Conservation (phyloP, 805 yeast species). For the Candida incommunis region DNA sequence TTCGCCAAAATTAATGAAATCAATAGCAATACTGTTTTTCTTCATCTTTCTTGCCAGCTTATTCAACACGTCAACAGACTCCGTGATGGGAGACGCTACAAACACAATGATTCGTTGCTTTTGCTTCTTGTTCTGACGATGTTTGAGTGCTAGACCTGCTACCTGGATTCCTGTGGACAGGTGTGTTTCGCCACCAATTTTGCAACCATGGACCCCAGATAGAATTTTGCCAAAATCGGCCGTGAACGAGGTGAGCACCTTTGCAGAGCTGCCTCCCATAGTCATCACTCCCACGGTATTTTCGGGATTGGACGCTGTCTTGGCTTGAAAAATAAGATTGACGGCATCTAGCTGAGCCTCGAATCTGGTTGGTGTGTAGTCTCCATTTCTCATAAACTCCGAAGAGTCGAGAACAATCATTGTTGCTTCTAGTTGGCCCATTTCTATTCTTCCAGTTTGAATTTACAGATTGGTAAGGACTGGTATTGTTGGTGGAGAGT, state of each 20-base stretch:
- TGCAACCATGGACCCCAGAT: slow-evolving; percentile 66
- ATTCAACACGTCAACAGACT: slow-evolving; percentile 55
- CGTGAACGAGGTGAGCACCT: slow-evolving; percentile 80
- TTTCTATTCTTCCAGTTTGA: slow-evolving; percentile 21
- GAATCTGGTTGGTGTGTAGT: slow-evolving; percentile 73
- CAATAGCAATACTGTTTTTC: slow-evolving; percentile 83
- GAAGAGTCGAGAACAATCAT: slow-evolving; percentile 93
- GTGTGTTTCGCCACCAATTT: slow-evolving; percentile 53
- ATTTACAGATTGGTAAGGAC: too few species aligned
- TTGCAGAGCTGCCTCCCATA: slow-evolving; percentile 74
- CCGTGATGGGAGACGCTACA: slow-evolving; percentile 74
- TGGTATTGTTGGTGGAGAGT: too few species aligned
- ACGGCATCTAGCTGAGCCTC: slow-evolving; percentile 89
- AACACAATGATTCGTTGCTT: slow-evolving; percentile 81
- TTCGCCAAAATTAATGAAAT: slow-evolving; percentile 86
- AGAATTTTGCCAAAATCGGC: slow-evolving; percentile 75
- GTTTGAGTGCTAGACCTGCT: slow-evolving; percentile 86
- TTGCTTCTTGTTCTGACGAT: slow-evolving; percentile 88
- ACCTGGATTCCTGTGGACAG: slow-evolving; percentile 80
- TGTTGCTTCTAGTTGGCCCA: slow-evolving; percentile 86
- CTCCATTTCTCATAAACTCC: slow-evolving; percentile 93
- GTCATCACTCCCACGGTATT: slow-evolving; percentile 85
- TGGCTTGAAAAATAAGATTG: slow-evolving; percentile 71
- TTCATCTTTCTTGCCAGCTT: slow-evolving; percentile 83
- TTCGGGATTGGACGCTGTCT: slow-evolving; percentile 83